Conservation (phyloP, 352 stramenopile genomes). For the Blastocystis sp. region DNA sequence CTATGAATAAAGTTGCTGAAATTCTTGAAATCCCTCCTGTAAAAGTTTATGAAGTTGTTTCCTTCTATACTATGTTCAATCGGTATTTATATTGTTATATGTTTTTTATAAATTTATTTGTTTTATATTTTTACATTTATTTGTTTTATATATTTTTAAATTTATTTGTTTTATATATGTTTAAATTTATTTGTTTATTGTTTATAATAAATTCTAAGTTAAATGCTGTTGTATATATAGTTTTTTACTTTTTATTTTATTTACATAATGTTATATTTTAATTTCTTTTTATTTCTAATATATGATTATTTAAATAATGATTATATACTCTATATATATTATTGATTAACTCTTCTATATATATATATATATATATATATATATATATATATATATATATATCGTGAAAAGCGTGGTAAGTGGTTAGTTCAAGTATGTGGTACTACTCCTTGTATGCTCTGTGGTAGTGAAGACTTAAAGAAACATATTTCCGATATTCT, state of each 20-base stretch:
- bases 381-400: too few species aligned
- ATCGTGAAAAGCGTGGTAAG: conserved; percentile 73
- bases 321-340: too few species aligned
- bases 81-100: neutral
- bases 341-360: too few species aligned
- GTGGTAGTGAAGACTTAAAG: conserved; percentile 93
- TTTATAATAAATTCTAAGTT: too few species aligned
- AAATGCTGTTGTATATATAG: too few species aligned
- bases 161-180: too few species aligned
- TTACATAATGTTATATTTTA: too few species aligned
- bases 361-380: too few species aligned
- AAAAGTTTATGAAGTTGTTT: conserved; percentile 90
- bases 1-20: conserved; percentile 97
- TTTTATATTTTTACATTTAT: conserved; percentile 44
- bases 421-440: conserved; percentile 88
- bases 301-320: conserved; percentile 18
- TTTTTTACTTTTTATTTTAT: conserved; percentile 1
- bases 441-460: conserved; percentile 99
- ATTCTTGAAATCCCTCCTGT: conserved; percentile 82
- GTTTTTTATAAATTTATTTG: too few species aligned
- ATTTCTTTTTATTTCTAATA: neutral
- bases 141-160: too few species aligned
- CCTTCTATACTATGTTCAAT: conserved; percentile 99
- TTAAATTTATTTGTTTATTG: too few species aligned
- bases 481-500: conserved; percentile 86